Base-by-base conservation (phyloP, 2,329 filamentous ascomycete genomes). In the Penicillium sp. region DNA sequence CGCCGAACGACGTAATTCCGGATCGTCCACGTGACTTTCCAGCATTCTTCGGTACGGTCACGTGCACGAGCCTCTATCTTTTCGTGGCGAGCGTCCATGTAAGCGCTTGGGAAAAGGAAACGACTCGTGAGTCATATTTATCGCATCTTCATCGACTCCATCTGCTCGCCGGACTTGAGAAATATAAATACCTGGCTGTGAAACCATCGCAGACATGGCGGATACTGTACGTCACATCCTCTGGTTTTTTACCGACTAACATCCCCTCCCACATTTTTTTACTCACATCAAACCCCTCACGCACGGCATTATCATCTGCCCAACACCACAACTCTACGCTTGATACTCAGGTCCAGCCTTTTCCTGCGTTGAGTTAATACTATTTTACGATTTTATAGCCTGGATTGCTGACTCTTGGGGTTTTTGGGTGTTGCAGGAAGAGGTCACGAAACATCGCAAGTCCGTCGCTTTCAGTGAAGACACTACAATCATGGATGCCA, bases 401-500 rank as follows among this genome's bases (percentile, higher is more conserved):
- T 43, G 52, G 58, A 43, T 53, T 45, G 66, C 68, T 72, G 64
- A 71, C 71, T 63, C 49, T 57, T 14, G 18, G 40, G 26, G 45
- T 62, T 60, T 64, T 63, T 54, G 59, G 60, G 51, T 58, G 57
- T 52, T 57, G 56, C 60, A 79, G 77, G 74, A 77, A 68, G 71
- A 74, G 62, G 71, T 75, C 62, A 64, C 73, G 60, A 91, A 89
- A 75, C 85, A 88, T 69, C 89, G 92, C 78, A 96, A 97, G 79
- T 95, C 91, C 47, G 93, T 97, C 69, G 87, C 91, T 63, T 97
- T 97, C 75, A 92, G 88, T 72, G 89, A 94, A 76, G 90, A 90
- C 69, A 84, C 90, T 67, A 83, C 89, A 64, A 86, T 96, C 68
- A 92, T 97, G 73, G 90, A 96, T 79, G 84, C 85, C 75, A 90